phyloP scores from a whole-genome alignment of 1,284 basidiomycete genomes.

The Ceratorhiza oryzae-sativae region DNA sequence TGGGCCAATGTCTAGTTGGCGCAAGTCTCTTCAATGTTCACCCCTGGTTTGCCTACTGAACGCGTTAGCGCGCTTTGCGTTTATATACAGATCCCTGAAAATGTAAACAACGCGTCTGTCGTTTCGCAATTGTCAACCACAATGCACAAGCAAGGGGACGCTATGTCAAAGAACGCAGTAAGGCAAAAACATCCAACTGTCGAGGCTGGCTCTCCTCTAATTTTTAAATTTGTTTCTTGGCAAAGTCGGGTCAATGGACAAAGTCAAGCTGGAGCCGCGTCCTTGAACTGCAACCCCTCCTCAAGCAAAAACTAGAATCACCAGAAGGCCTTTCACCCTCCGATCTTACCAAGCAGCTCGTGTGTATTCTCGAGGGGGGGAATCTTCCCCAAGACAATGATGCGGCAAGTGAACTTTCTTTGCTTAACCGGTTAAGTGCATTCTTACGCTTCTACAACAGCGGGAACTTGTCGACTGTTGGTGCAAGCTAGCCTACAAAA shows the following conservation, averaged over 20 bases:
- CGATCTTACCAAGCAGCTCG: too few relatives aligned
- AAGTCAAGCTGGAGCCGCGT: not conserved
- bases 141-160: not conserved
- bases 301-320: not conserved
- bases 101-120: constrained; percentile 5
- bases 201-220: too few relatives aligned
- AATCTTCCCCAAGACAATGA: not conserved
- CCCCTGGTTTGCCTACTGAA: not conserved
- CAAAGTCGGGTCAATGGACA: too few relatives aligned
- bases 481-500: not conserved
- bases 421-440: not conserved
- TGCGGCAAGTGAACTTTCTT: not conserved
- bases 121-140: not conserved
- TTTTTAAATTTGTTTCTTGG: too few relatives aligned
- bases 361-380: not conserved
- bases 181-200: not conserved
- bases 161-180: not conserved
- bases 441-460: not conserved
- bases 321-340: not conserved
- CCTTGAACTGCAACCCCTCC: not conserved
- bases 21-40: not conserved
- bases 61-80: constrained; percentile 3
- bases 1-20: not conserved
- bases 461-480: not conserved
- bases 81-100: constrained; percentile 14